Conservation (phyloP, 257 asterid species). For the Verbena officinalis region DNA sequence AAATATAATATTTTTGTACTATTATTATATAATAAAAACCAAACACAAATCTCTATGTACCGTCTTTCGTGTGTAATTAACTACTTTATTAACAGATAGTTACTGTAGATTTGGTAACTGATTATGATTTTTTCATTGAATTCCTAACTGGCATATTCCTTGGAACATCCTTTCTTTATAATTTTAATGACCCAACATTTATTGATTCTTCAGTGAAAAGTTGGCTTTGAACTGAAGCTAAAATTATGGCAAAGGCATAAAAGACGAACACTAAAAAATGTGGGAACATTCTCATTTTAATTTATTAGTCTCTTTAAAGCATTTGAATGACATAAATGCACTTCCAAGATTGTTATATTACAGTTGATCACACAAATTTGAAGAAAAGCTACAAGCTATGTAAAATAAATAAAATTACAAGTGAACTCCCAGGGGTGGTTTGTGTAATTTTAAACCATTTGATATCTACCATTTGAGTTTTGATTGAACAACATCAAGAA, state of each 20-base stretch:
- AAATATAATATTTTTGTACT: background rate
- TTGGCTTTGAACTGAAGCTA: constrained; percentile 30
- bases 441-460: too few species aligned
- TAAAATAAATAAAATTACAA: too few species aligned
- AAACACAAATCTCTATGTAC: background rate
- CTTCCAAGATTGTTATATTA: too few species aligned
- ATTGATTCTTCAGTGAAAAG: constrained; percentile 7
- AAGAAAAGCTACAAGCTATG: too few species aligned
- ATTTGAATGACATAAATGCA: too few species aligned
- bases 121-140: constrained; percentile 7
- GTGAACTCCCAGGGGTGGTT: too few species aligned
- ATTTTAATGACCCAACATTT: background rate
- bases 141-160: constrained; percentile 31
- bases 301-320: too few species aligned
- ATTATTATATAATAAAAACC: background rate
- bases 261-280: background rate
- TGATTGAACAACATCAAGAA: too few species aligned
- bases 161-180: constrained; percentile 21
- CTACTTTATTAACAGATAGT: background rate
- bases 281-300: background rate
- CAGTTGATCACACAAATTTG: too few species aligned
- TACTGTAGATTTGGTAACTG: background rate
- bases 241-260: background rate
- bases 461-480: too few species aligned
- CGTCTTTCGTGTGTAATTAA: background rate